phyloP scores from a whole-genome alignment of 169 alveolate species.

The Condylostoma magnum region DNA sequence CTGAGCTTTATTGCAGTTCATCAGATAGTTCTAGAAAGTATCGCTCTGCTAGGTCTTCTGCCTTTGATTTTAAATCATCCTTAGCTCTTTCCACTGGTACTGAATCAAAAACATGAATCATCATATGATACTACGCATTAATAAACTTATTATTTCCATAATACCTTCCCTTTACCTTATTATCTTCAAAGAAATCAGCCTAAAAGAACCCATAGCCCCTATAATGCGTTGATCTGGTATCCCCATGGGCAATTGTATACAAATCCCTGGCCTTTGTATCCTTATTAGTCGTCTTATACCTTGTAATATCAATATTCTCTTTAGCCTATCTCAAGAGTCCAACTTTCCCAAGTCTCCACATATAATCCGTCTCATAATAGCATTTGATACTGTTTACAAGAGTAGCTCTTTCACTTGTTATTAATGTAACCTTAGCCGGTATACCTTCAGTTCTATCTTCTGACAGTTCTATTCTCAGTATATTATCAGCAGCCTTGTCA shows the following conservation, averaged over 20 bases:
- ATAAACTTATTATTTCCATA: constrained; percentile 27
- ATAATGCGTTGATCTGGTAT: neutral
- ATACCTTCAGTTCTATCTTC: constrained; percentile 28
- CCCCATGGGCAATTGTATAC: constrained; percentile 6
- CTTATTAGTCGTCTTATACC: constrained; percentile 4
- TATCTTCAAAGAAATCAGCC: constrained; percentile 32
- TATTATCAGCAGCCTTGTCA: neutral
- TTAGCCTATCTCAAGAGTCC: neutral
- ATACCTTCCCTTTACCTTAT: constrained; percentile 34
- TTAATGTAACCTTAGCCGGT: constrained; percentile 25
- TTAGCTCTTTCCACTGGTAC: constrained; percentile 30
- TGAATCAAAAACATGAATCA: constrained; percentile 27
- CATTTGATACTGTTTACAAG: constrained; percentile 38
- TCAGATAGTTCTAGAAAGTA: neutral
- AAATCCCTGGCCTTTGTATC: constrained; percentile 21
- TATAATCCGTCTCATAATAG: constrained; percentile 56
- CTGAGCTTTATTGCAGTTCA: neutral
- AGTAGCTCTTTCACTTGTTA: constrained; percentile 30
- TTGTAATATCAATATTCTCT: constrained; percentile 10
- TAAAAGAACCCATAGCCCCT: constrained; percentile 39
- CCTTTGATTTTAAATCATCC: constrained; percentile 12
- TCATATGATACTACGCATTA: constrained; percentile 9
- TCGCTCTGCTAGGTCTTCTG: constrained; percentile 22
- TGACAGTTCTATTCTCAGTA: neutral
- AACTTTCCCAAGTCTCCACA: constrained; percentile 41